Percentiles rank a stretch among this genome's conserved stretches.
Conservation (phyloP, 2,329 filamentous ascomycete genomes). For the Plenodomus tracheiphilus region DNA sequence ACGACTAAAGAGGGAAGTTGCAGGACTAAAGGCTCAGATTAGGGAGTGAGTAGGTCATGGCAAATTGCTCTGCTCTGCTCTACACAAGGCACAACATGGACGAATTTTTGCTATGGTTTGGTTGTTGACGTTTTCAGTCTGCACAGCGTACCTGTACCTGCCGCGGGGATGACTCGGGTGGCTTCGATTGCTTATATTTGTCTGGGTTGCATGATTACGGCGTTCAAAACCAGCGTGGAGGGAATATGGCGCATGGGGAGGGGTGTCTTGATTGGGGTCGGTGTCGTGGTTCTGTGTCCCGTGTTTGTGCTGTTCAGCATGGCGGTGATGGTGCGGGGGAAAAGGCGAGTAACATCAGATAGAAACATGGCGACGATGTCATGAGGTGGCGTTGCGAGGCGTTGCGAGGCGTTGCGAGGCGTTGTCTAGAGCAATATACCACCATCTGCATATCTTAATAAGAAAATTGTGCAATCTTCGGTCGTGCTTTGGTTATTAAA, state of each 20-base stretch:
- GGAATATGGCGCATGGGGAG: constrained; percentile 11
- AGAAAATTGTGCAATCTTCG: not conserved
- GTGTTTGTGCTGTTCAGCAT: constrained; percentile 7
- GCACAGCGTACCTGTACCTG: not conserved
- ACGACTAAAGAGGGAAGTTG: constrained; percentile 78
- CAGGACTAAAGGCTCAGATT: constrained; percentile 61
- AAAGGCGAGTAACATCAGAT: not conserved
- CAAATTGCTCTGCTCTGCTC: constrained; percentile 2
- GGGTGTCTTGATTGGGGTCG: constrained; percentile 7
- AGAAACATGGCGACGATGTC: constrained; percentile 17
- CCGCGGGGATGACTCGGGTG: not conserved
- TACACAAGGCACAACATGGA: not conserved
- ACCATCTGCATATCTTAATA: constrained; percentile 17
- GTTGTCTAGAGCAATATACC: constrained; percentile 22
- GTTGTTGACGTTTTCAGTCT: constrained; percentile 9
- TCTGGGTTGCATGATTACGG: constrained; percentile 14
- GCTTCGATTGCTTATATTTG: not conserved
- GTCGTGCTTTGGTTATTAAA: not conserved
- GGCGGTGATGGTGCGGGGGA: not conserved
- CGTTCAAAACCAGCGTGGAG: constrained; percentile 10
- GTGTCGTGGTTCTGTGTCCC: constrained; percentile 10
- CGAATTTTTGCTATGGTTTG: not conserved
- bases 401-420: not conserved
- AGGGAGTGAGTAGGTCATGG: constrained; percentile 44
- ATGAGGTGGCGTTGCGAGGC: not conserved